Percentiles rank a stretch among this genome's conserved stretches.
Conservation (phyloP, 441 rosid species). For the Francoa sonchifolia region DNA sequence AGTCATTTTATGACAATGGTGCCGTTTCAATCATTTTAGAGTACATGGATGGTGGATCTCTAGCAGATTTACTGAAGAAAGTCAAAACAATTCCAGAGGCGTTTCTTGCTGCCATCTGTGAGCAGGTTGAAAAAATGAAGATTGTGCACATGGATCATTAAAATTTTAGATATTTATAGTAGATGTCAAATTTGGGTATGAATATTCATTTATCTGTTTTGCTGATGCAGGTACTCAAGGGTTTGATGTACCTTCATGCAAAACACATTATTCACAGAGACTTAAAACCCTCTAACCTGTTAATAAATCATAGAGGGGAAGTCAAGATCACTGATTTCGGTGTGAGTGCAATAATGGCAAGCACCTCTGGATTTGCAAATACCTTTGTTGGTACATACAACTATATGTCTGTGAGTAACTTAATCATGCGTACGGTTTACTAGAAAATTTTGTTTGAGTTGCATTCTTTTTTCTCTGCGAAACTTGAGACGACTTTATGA, state of each 20-base stretch:
- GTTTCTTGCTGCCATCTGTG: conserved; percentile 70
- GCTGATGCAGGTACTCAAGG: conserved; percentile 61
- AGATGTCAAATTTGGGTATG: not conserved
- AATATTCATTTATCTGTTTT: too few species aligned
- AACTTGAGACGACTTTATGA: not conserved
- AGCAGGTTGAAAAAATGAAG: conserved; percentile 44
- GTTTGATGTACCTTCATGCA: conserved; percentile 80
- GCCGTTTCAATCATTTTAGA: conserved; percentile 79
- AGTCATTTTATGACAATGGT: conserved; percentile 76
- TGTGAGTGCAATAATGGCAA: conserved; percentile 77
- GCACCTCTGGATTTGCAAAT: conserved; percentile 71
- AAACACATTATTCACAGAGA: conserved; percentile 89
- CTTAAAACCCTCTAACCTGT: conserved; percentile 84
- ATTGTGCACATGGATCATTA: not conserved
- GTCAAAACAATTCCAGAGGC: conserved; percentile 67
- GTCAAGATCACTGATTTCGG: conserved; percentile 96
- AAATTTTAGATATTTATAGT: not conserved
- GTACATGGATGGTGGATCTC: conserved; percentile 97
- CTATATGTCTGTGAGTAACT: conserved; percentile 85
- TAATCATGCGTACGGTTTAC: conserved; percentile 3
- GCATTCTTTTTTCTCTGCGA: not conserved
- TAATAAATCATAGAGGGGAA: conserved; percentile 87
- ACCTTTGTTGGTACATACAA: conserved; percentile 84
- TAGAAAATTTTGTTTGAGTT: not conserved
- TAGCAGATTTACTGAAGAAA: conserved; percentile 67